These are phyloP conservation scores for Hypoxylon sp. DNA, from an alignment of 2,329 filamentous ascomycete genomes.

Conservation along the genomic window DNA sequence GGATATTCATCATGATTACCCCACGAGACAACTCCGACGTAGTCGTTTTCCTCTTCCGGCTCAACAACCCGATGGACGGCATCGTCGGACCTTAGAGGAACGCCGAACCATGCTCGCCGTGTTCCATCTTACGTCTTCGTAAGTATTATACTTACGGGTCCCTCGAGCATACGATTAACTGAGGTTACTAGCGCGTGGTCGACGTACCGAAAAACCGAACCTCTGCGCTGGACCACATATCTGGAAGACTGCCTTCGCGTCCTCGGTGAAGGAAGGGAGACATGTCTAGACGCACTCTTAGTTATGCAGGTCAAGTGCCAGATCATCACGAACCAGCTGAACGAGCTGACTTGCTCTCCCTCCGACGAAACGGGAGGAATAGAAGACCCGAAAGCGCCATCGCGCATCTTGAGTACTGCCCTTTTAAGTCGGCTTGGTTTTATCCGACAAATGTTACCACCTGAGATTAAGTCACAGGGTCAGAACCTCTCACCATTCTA, in stretches of 20 bases:
- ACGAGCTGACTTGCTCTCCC: slow-evolving; percentile 42
- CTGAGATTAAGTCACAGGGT: slow-evolving; percentile 40
- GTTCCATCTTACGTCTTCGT: slow-evolving; percentile 52
- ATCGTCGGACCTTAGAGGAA: slow-evolving; percentile 43
- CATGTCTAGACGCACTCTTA: slow-evolving; percentile 41
- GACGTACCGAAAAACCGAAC: slow-evolving; percentile 47
- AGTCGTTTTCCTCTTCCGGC: slow-evolving; percentile 17
- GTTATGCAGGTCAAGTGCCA: slow-evolving; percentile 48
- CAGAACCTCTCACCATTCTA: neutral
- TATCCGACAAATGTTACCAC: slow-evolving; percentile 40
- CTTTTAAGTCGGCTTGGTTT: slow-evolving; percentile 43
- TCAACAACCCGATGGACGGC: slow-evolving; percentile 17
- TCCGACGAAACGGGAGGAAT: slow-evolving; percentile 16
- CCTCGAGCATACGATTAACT: slow-evolving; percentile 4
- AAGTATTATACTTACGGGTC: slow-evolving; percentile 21
- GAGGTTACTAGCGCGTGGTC: slow-evolving; percentile 48
- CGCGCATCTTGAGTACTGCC: slow-evolving; percentile 37
- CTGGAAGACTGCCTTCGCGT: slow-evolving; percentile 44
- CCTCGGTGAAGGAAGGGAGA: slow-evolving; percentile 39
- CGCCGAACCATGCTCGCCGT: slow-evolving; percentile 45
- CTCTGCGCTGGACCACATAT: slow-evolving; percentile 46
- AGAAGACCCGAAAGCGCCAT: slow-evolving; percentile 21
- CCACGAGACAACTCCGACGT: slow-evolving; percentile 22
- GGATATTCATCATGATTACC: slow-evolving; percentile 42
- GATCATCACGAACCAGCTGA: slow-evolving; percentile 48